A percentile compares a stretch with the other conserved stretches of the same genome.
These are phyloP conservation scores for Paratinospora sagittata DNA, from an alignment of 164 flowering plant species.

Conservation along the genomic window DNA sequence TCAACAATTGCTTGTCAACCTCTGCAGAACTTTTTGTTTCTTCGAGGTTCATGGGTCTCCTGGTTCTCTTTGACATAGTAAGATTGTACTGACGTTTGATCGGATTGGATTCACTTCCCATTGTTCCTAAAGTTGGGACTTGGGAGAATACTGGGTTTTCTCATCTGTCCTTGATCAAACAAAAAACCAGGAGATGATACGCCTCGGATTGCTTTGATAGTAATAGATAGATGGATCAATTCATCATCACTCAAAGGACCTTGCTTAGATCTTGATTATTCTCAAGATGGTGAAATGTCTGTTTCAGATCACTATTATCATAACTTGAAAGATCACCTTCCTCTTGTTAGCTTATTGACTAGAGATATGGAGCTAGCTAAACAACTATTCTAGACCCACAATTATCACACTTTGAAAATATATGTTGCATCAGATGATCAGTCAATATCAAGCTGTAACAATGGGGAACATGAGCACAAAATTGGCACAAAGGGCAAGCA, in stretches of 20 bases:
- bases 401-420: too few relatives aligned
- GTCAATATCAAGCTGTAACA: background rate
- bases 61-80: constrained; percentile 49
- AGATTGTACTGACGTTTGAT: constrained; percentile 32
- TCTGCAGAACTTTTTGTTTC: too few relatives aligned
- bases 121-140: background rate
- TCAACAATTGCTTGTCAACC: too few relatives aligned
- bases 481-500: too few relatives aligned
- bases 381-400: background rate
- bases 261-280: background rate
- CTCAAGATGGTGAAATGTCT: background rate
- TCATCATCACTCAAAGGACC: background rate
- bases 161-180: background rate
- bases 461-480: background rate
- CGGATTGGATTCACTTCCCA: constrained; percentile 30
- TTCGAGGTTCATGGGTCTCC: constrained; percentile 22
- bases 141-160: background rate
- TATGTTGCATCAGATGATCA: background rate
- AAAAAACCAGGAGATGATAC: background rate
- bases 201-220: background rate
- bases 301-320: constrained; percentile 7
- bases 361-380: background rate
- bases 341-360: background rate
- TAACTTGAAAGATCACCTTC: background rate
- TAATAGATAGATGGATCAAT: background rate